Evolutionary conservation across 495 filamentous ascomycete species (phyloP), one percentile per base, ranked within the genome.

Genomic region (Xylaria palmicola): DNA sequence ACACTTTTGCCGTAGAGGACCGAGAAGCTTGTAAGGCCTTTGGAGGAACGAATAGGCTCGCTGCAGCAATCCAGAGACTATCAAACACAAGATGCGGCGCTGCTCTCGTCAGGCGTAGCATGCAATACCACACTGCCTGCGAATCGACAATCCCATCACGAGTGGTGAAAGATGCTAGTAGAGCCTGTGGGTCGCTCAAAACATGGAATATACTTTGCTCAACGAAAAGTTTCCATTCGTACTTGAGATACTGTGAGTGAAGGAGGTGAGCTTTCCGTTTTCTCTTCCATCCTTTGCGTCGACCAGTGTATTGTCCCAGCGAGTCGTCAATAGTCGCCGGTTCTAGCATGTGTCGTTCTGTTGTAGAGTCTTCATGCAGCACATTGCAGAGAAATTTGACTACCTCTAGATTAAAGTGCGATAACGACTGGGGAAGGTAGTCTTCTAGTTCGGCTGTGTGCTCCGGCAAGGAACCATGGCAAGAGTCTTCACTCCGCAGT

Each of bases 201-300:
- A 89, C 82, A 63, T 88, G 88, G 68, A 90, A 93, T 3, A 92
- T 72, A 50, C 86, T 89, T 62, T 93, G 89, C 22, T 89, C 84
- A 39, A 87, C 76, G 68, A 93, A 94, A 3, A 72, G 59, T 70
- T 70, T 82, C 84, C 76, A 81, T 62, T 77, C 73, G 40, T 74
- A 72, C 54, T 65, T 78, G 53, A 72, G 40, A 55, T 73, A 63
- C 36, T 67, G 66, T 10, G 62, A 54, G 9, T 68, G 61, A 39
- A 53, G 60, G n/a, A 60, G 29, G 44, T 69, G 74, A 15, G 72
- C 67, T 32, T 69, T 76, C 8, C 75, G 63, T 56, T 69, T 77
- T 54, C 78, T 75, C 22, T 64, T 75, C 41, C 77, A 71, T 1
- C 65, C 44, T 63, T 75, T 78, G 7, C 69, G 65, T 27, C 70